Conservation (phyloP, 2,329 filamentous ascomycete genomes). For the Monilinia vaccinii-corymbosi region DNA sequence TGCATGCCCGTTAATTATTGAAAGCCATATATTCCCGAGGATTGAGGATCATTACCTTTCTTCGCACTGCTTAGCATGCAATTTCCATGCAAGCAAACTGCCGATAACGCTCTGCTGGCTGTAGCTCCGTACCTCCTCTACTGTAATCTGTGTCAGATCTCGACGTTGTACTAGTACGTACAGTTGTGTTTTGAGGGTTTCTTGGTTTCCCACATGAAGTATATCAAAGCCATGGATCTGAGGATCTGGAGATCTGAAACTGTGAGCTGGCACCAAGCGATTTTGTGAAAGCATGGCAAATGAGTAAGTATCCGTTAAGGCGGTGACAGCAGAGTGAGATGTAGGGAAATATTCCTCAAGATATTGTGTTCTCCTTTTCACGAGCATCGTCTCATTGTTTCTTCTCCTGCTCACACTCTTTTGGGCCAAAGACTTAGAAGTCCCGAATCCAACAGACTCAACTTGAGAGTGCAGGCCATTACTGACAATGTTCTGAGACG, state of each 20-base stretch:
- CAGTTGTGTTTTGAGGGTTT: not conserved
- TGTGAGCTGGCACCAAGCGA: not conserved
- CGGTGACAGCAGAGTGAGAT: slow-evolving; percentile 1
- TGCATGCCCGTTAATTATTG: not conserved
- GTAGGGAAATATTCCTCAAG: not conserved
- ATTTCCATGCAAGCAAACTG: not conserved
- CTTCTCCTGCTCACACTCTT: not conserved
- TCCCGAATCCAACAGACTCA: not conserved
- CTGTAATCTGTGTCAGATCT: not conserved
- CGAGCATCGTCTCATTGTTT: not conserved
- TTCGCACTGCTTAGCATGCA: not conserved
- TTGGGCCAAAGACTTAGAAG: not conserved
- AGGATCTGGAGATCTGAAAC: slow-evolving; percentile 3
- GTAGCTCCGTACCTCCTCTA: not conserved
- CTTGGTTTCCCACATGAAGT: not conserved
- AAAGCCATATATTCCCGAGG: not conserved
- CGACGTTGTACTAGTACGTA: not conserved
- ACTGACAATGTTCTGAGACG: too few species aligned
- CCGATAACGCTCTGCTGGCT: not conserved
- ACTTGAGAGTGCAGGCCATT: not conserved
- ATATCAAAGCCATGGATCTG: not conserved
- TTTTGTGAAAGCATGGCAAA: not conserved
- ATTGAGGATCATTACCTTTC: not conserved
- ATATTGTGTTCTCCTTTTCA: not conserved
- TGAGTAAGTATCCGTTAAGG: not conserved